These are phyloP conservation scores for Myriosclerotinia duriaeana DNA, from an alignment of 2,329 filamentous ascomycete genomes.

Conservation along the genomic window DNA sequence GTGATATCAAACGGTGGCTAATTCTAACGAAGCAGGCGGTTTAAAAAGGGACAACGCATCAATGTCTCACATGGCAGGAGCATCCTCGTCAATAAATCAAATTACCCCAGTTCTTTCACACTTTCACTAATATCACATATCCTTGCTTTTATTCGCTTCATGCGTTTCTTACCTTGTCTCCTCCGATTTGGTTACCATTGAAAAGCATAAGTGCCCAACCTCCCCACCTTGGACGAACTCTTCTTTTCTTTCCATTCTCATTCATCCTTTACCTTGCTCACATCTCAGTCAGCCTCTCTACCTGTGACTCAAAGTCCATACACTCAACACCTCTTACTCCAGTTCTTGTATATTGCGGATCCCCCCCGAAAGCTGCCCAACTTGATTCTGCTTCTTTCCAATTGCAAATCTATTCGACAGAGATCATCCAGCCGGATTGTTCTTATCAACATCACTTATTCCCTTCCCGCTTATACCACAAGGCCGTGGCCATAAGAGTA, in stretches of 20 bases:
- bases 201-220: conserved; percentile 36
- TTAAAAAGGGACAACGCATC: conserved; percentile 36
- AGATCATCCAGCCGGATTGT: conserved; percentile 25
- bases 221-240: conserved; percentile 29
- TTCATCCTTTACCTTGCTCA: conserved; percentile 25
- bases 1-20: conserved; percentile 15
- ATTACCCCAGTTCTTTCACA: conserved; percentile 5
- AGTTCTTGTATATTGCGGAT: conserved; percentile 25
- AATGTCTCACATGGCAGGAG: conserved; percentile 32
- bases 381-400: conserved; percentile 2
- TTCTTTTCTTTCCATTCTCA: conserved; percentile 28
- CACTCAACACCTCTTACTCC: conserved; percentile 19
- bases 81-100: conserved; percentile 19
- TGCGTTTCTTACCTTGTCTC: conserved; percentile 22
- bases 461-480: conserved; percentile 24
- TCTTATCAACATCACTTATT: conserved; percentile 20
- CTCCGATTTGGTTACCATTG: conserved; percentile 21
- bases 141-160: conserved; percentile 16
- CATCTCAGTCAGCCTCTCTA: conserved; percentile 23
- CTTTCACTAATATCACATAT: conserved; percentile 16
- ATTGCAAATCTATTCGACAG: conserved; percentile 26
- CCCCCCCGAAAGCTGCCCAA: conserved; percentile 18
- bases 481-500: conserved; percentile 32
- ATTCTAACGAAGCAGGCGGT: conserved; percentile 15
- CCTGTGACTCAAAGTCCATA: conserved; percentile 27